These are phyloP conservation scores for Dendrobium officinale DNA, from an alignment of 106 monocot genomes.

Conservation along the genomic window DNA sequence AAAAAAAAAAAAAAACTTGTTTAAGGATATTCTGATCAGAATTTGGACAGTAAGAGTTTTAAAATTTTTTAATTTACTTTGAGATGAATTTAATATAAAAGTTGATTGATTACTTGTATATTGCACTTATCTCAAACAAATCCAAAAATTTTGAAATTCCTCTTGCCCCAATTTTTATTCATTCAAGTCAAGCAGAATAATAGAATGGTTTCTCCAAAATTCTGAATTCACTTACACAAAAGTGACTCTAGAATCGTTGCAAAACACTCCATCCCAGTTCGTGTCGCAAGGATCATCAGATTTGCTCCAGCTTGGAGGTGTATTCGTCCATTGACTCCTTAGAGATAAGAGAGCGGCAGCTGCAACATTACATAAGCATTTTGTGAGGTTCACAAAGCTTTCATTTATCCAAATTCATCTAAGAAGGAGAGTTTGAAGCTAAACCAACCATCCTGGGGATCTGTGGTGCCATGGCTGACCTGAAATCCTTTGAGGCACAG, in stretches of 20 bases:
- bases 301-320: slow-evolving; percentile 1
- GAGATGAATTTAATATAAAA: no score
- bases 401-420: not conserved
- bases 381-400: not conserved
- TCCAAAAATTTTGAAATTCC: no score
- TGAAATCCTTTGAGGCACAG: not conserved
- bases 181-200: no score
- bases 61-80: not conserved
- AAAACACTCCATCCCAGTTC: slow-evolving; percentile 12
- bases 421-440: not conserved
- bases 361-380: not conserved
- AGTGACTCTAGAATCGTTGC: not conserved
- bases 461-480: not conserved
- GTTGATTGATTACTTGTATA: no score
- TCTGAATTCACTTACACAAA: slow-evolving; percentile 3
- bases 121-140: no score
- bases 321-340: slow-evolving; percentile 7
- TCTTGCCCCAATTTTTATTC: no score
- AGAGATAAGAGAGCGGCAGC: slow-evolving; percentile 13
- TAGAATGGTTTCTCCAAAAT: no score
- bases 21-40: no score
- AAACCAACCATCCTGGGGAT: slow-evolving; percentile 5
- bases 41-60: not conserved
- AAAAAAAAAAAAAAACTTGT: not conserved
- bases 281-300: slow-evolving; percentile 11